Evolutionary conservation across 345 rosid genomes (phyloP), one percentile per base, ranked within the genome.

Genomic region (Linum tenue): DNA sequence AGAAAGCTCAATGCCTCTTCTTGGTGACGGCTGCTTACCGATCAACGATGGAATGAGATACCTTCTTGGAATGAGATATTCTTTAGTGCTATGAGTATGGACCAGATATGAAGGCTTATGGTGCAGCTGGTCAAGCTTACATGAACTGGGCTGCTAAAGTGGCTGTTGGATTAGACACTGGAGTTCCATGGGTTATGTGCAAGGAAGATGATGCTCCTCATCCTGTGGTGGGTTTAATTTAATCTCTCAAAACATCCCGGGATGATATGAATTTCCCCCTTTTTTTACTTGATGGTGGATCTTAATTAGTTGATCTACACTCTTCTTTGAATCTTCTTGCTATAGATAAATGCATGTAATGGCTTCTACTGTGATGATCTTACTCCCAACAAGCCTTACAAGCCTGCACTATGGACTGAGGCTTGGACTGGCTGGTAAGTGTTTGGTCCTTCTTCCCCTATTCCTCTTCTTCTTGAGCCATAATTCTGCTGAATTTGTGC

Each of bases 121-220:
- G 73, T 39, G 73, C 67, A n/a, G 73, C 74, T 7, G 78, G 78
- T 5, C 66, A 70, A 65, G 68, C 78, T 6, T 81, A 81, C 67
- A 61, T 78, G 11, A 73, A 76, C 36, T 78, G 85, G 85, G 85
- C 85, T 37, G 82, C 82, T 3, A 60, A 68, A 17, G 78, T 78
- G 85, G 85, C 85, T 5, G 75, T 81, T 55, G 72, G 75, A 14
- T 80, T 81, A 3, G 75, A 69, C 42, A 78, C 82, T 7, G 85
- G 82, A 38, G 85, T 81, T 17, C 85, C 85, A 37, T 81, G 85
- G 85, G 76, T 81, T 17, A 81, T 81, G 85, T 81, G 82, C 80
- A 81, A 81, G 73, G 80, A 81, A 76, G 77, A 81, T 1, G 82
- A 81, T 59, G 82, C 82, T 9, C 85, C 85, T 58, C 80, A 81